Percentiles rank a stretch among this genome's conserved stretches.
These are phyloP conservation scores for Globisporangium solare DNA, from an alignment of 352 stramenopile genomes.

Conservation along the genomic window DNA sequence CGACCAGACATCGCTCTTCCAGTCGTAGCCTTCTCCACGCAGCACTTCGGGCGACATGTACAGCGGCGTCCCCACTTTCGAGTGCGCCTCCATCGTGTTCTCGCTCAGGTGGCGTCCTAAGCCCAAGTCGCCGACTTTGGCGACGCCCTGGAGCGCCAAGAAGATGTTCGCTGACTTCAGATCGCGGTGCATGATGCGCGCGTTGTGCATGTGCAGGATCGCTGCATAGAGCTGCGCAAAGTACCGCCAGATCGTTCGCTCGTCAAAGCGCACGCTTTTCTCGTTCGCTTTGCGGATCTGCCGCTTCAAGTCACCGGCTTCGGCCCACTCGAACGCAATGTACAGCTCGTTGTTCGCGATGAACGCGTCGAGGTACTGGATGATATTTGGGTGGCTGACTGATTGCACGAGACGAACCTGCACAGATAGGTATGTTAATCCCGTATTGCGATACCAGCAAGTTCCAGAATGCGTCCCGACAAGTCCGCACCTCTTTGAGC, in stretches of 20 bases:
- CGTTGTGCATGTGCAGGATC: constrained; percentile 83
- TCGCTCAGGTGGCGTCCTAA: constrained; percentile 76
- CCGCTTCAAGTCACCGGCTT: constrained; percentile 91
- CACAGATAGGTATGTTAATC: not conserved
- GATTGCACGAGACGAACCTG: constrained; percentile 85
- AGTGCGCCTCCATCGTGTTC: constrained; percentile 78
- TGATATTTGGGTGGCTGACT: constrained; percentile 88
- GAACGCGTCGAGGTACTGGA: constrained; percentile 91
- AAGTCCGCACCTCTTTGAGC: constrained; percentile 64
- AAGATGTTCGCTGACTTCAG: constrained; percentile 95
- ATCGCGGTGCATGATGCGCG: constrained; percentile 93
- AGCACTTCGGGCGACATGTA: constrained; percentile 96
- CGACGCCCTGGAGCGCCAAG: constrained; percentile 82
- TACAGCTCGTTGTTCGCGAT: constrained; percentile 88
- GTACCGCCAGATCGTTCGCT: constrained; percentile 93
- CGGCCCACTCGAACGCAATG: constrained; percentile 94
- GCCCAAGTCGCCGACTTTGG: constrained; percentile 88
- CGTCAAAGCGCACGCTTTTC: constrained; percentile 79
- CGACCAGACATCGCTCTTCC: constrained; percentile 94
- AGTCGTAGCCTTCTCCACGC: constrained; percentile 91
- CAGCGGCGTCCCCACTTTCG: constrained; percentile 91
- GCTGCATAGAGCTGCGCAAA: constrained; percentile 88
- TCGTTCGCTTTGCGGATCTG: constrained; percentile 91
- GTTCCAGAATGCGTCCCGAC: not conserved
- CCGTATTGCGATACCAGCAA: too few species aligned